These are phyloP conservation scores for Chrysoporthe cubensis DNA, from an alignment of 2,329 filamentous ascomycete genomes.

Conservation along the genomic window DNA sequence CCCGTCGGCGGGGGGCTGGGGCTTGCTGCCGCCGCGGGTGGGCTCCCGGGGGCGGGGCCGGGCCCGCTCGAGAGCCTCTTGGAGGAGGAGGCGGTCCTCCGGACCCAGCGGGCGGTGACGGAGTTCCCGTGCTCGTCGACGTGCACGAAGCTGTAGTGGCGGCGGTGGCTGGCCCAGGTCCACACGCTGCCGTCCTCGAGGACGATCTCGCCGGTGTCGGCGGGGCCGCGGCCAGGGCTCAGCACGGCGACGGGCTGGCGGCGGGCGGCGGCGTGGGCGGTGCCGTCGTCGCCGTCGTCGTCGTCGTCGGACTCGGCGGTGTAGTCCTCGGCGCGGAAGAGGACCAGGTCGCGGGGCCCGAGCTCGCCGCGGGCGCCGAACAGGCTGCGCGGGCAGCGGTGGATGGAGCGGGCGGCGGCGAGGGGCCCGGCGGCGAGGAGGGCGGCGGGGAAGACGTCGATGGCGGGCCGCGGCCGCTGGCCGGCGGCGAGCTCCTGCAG, in stretches of 20 bases:
- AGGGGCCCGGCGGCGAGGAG: conserved; percentile 57
- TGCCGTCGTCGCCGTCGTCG: conserved; percentile 49
- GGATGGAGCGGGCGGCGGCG: conserved; percentile 62
- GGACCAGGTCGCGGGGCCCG: conserved; percentile 70
- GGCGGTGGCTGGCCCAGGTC: conserved; percentile 56
- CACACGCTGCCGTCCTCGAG: conserved; percentile 66
- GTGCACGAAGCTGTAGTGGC: conserved; percentile 69
- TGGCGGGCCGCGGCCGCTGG: conserved; percentile 64
- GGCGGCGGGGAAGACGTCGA: conserved; percentile 76
- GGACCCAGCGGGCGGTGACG: conserved; percentile 72
- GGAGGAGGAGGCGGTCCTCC: conserved; percentile 41
- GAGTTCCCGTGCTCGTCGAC: conserved; percentile 61
- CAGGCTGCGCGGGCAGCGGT: conserved; percentile 62
- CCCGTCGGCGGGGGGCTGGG: conserved; percentile 30
- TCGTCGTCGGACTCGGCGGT: conserved; percentile 47
- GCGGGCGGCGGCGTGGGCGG: conserved; percentile 29
- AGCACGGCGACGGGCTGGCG: conserved; percentile 69
- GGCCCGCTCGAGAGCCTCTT: conserved; percentile 32
- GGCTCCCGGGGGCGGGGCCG: conserved; percentile 9
- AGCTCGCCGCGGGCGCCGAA: conserved; percentile 67
- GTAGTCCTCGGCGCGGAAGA: conserved; percentile 74
- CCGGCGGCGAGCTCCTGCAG: conserved; percentile 67
- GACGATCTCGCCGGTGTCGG: conserved; percentile 66
- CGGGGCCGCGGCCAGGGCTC: conserved; percentile 58
- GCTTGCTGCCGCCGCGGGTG: background rate